Percentiles rank a stretch among this genome's conserved stretches.
phyloP scores from a whole-genome alignment of 2,329 filamentous ascomycete genomes.

The Thermoascus crustaceus region DNA sequence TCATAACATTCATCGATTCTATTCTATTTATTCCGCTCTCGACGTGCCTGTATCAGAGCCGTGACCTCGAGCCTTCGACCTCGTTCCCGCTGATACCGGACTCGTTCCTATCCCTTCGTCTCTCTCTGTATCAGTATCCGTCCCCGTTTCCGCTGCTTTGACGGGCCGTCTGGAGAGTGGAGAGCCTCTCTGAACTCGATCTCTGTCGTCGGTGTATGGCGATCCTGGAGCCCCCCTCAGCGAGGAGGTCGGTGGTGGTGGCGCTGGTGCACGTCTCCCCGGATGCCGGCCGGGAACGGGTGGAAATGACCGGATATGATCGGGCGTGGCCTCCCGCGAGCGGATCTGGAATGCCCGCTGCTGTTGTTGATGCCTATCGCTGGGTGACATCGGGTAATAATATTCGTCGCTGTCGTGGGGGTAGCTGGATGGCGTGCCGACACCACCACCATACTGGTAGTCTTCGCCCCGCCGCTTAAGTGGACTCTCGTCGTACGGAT shows the following conservation, averaged over 20 bases:
- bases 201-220: constrained; percentile 12
- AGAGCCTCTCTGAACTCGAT: constrained; percentile 16
- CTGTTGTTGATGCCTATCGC: constrained; percentile 8
- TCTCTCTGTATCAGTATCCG: constrained; percentile 16
- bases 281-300: no score
- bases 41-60: no score
- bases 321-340: constrained; percentile 26
- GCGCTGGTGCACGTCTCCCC: no score
- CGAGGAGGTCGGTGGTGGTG: no score
- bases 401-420: constrained; percentile 14
- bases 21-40: neutral
- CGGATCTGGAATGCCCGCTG: constrained; percentile 21
- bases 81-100: constrained; percentile 10
- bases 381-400: constrained; percentile 21
- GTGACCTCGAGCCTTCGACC: constrained; percentile 1
- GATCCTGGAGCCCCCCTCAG: no score
- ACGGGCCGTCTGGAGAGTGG: constrained; percentile 28
- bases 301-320: no score
- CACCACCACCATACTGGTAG: constrained; percentile 44
- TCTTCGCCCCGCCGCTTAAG: constrained; percentile 58
- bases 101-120: constrained; percentile 26
- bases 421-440: constrained; percentile 16
- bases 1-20: no score
- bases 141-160: no score
- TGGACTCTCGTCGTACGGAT: constrained; percentile 64